Conservation (phyloP, 768 basidiomycete species). For the Termitomyces sp. region DNA sequence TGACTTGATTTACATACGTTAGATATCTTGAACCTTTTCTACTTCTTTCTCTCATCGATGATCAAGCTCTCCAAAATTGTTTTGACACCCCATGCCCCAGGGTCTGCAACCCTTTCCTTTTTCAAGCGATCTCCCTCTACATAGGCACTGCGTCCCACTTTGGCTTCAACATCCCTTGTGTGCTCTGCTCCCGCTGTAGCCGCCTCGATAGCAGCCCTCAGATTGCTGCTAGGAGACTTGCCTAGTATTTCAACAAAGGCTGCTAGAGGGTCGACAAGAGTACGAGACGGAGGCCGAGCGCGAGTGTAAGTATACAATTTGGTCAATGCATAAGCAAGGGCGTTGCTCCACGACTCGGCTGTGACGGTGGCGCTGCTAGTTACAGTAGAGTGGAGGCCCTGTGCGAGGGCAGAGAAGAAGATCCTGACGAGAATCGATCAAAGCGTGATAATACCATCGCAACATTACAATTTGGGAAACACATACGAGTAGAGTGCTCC, state of each 20-base stretch:
- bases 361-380: slow-evolving; percentile 35
- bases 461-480: neutral
- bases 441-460: neutral
- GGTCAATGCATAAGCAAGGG: slow-evolving; percentile 53
- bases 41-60: neutral
- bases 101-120: slow-evolving; percentile 68
- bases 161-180: slow-evolving; percentile 76
- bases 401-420: slow-evolving; percentile 86
- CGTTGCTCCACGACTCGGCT: slow-evolving; percentile 54
- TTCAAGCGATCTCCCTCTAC: slow-evolving; percentile 67
- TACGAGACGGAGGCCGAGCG: slow-evolving; percentile 86
- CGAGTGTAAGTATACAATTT: slow-evolving; percentile 82
- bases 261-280: slow-evolving; percentile 87
- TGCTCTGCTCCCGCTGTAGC: slow-evolving; percentile 66
- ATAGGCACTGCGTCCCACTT: slow-evolving; percentile 88
- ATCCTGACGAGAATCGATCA: slow-evolving; percentile 49
- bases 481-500: slow-evolving; percentile 89
- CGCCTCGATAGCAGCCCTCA: slow-evolving; percentile 52
- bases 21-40: neutral
- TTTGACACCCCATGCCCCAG: slow-evolving; percentile 91
- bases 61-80: slow-evolving; percentile 59
- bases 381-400: slow-evolving; percentile 50
- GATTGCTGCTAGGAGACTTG: slow-evolving; percentile 25
- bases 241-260: slow-evolving; percentile 62
- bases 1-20: neutral